Evolutionary conservation across 2,329 filamentous ascomycete species (phyloP).

Genomic region (Polytolypa hystricis): DNA sequence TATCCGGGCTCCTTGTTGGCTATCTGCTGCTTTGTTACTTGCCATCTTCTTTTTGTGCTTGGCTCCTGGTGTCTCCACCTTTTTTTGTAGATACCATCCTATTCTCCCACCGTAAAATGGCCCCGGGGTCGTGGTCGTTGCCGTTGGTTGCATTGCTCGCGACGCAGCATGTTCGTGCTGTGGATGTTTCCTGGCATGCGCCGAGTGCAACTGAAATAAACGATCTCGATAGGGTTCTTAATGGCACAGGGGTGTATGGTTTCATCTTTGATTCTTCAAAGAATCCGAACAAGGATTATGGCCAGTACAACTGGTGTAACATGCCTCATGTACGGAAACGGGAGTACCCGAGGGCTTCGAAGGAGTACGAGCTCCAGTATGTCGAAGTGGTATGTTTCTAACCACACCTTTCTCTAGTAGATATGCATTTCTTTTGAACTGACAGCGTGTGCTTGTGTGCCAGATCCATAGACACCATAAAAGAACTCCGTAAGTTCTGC

Average conservation of each 20-base stretch:
- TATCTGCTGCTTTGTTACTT: no score
- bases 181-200: constrained; percentile 47
- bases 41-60: no score
- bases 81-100: no score
- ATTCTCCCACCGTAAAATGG: no score
- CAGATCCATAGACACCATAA: constrained; percentile 80
- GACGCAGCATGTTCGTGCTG: constrained; percentile 6
- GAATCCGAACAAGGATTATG: constrained; percentile 46
- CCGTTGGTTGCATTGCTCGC: constrained; percentile 11
- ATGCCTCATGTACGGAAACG: constrained; percentile 67
- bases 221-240: constrained; percentile 47
- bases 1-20: no score
- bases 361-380: constrained; percentile 56
- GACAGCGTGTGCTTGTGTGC: not conserved
- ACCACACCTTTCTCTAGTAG: constrained; percentile 5
- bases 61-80: no score
- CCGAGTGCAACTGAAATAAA: constrained; percentile 49
- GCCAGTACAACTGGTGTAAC: constrained; percentile 71
- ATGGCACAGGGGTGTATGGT: constrained; percentile 54
- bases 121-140: no score
- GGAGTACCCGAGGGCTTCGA: constrained; percentile 49
- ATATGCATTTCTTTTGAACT: constrained; percentile 12
- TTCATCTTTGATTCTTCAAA: constrained; percentile 61
- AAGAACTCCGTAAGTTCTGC: constrained; percentile 47
- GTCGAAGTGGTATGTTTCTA: constrained; percentile 55